Conservation (phyloP, 1,284 basidiomycete genomes). For the Malassezia sp. region DNA sequence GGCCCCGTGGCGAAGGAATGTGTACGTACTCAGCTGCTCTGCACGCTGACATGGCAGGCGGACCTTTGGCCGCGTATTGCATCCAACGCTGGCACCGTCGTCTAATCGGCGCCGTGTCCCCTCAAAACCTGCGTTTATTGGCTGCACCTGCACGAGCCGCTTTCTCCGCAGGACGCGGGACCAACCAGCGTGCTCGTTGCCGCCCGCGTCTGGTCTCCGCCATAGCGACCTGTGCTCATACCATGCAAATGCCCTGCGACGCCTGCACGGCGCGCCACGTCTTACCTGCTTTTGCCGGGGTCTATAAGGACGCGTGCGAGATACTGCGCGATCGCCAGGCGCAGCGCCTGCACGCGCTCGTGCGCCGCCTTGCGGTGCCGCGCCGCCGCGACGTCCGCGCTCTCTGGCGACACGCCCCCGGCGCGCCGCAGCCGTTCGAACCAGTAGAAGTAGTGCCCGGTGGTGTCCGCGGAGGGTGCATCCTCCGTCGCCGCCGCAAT, state of each 20-base stretch:
- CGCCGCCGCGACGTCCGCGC: background rate
- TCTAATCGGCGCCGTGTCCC: conserved; percentile 49
- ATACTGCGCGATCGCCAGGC: conserved; percentile 13
- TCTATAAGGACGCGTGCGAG: conserved; percentile 13
- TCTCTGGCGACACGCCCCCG: background rate
- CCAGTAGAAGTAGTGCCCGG: conserved; percentile 30
- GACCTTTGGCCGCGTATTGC: conserved; percentile 98
- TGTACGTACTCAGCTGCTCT: conserved; percentile 51
- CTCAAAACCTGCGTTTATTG: conserved; percentile 4
- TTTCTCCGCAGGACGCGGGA: too few species aligned
- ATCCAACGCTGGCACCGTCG: conserved; percentile 95
- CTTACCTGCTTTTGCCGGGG: background rate
- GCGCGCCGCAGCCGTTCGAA: conserved; percentile 25
- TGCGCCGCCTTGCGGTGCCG: conserved; percentile 6
- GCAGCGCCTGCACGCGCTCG: conserved; percentile 12
- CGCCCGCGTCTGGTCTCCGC: too few species aligned
- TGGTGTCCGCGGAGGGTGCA: conserved; percentile 23
- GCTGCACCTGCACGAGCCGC: conserved; percentile 2
- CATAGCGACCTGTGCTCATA: conserved; percentile 16
- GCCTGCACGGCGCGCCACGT: conserved; percentile 4
- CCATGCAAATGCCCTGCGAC: conserved; percentile 16
- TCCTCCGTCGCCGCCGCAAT: conserved; percentile 21
- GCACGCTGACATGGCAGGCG: conserved; percentile 49
- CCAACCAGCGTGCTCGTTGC: too few species aligned
- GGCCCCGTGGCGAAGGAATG: conserved; percentile 96